Evolutionary conservation across 2,329 filamentous ascomycete genomes (phyloP).

Genomic region (Sclerotinia sclerotiorum): DNA sequence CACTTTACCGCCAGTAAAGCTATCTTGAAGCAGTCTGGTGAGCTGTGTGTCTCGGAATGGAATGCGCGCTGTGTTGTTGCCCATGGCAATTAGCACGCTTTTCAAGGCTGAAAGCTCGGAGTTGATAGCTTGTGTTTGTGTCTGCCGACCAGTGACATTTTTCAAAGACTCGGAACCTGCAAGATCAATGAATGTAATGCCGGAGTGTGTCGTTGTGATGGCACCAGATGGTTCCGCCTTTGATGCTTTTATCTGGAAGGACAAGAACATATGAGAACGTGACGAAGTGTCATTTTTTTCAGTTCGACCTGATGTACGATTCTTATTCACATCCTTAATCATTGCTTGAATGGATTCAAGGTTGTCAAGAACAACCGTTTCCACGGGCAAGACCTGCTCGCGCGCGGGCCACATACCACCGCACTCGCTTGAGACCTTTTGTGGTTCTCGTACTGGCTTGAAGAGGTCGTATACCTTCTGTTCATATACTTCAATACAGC

Average conservation of each 20-base stretch:
- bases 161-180: constrained; percentile 90
- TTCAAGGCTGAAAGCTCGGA: constrained; percentile 87
- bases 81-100: constrained; percentile 89
- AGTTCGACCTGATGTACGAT: constrained; percentile 91
- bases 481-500: constrained; percentile 97
- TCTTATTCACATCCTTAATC: constrained; percentile 75
- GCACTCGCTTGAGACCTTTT: constrained; percentile 72
- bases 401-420: constrained; percentile 90
- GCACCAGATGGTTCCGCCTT: constrained; percentile 48
- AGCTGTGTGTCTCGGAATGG: constrained; percentile 5
- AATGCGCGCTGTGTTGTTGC: constrained; percentile 40
- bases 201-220: constrained; percentile 83
- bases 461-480: constrained; percentile 93
- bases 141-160: constrained; percentile 82
- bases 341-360: constrained; percentile 77
- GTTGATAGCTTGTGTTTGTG: constrained; percentile 97
- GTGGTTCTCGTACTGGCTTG: constrained; percentile 48
- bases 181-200: constrained; percentile 91
- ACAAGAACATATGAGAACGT: constrained; percentile 92
- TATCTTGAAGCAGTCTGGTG: not conserved
- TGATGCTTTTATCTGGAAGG: constrained; percentile 72
- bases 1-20: constrained; percentile 1
- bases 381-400: constrained; percentile 76
- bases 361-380: constrained; percentile 73
- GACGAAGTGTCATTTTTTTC: constrained; percentile 95